A percentile compares a stretch with the other conserved stretches of the same genome.
These are phyloP conservation scores for Fusarium acutatum DNA, from an alignment of 2,329 filamentous ascomycete genomes.

Conservation along the genomic window DNA sequence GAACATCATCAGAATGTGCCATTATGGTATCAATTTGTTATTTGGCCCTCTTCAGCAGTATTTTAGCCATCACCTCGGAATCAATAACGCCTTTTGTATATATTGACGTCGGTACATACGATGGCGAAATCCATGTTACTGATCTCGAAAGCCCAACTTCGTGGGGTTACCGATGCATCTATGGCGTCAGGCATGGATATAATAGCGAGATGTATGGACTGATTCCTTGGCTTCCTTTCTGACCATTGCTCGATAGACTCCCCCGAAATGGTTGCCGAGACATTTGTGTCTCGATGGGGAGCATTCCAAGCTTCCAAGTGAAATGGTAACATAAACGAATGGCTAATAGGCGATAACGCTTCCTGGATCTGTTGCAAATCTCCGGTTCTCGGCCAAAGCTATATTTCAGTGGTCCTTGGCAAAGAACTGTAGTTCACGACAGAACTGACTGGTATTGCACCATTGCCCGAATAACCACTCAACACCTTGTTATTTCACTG, in stretches of 20 bases:
- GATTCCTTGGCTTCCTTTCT: not conserved
- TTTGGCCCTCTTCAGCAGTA: too few relatives aligned
- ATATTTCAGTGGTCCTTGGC: not conserved
- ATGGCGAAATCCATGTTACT: not conserved
- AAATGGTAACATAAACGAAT: not conserved
- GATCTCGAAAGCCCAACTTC: not conserved
- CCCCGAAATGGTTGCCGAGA: not conserved
- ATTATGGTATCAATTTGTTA: fast-evolving
- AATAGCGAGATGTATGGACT: not conserved
- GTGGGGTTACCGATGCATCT: not conserved
- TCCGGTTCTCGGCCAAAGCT: not conserved
- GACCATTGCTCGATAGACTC: not conserved
- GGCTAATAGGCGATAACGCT: too few relatives aligned
- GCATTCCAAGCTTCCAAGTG: not conserved
- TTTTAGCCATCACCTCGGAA: not conserved
- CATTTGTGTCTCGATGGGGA: not conserved
- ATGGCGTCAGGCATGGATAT: not conserved
- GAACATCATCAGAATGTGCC: not conserved
- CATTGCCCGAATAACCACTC: not conserved
- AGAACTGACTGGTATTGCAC: not conserved
- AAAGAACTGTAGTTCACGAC: not conserved
- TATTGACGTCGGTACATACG: not conserved
- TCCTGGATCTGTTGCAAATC: not conserved
- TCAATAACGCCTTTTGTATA: not conserved
- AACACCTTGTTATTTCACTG: not conserved